A percentile compares a stretch with the other conserved stretches of the same genome.
phyloP scores from a whole-genome alignment of 2,329 filamentous ascomycete genomes.

The Mycosphaerella sp. region DNA sequence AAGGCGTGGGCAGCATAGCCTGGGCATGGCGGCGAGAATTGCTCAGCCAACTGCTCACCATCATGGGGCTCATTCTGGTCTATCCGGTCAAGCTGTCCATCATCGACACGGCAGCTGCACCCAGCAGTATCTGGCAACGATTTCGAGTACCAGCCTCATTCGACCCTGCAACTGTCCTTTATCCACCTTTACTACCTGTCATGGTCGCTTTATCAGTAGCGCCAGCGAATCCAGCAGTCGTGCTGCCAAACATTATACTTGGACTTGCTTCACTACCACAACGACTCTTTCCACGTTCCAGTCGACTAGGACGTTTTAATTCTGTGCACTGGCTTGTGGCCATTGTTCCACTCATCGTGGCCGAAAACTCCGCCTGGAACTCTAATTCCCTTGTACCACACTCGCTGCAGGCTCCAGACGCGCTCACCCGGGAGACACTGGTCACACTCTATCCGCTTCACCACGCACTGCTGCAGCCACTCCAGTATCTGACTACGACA shows the following conservation, averaged over 20 bases:
- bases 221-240: conserved; percentile 51
- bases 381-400: conserved; percentile 25
- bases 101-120: conserved; percentile 29
- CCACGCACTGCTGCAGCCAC: conserved; percentile 63
- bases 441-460: conserved; percentile 75
- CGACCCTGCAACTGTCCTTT: conserved; percentile 85
- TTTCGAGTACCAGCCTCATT: conserved; percentile 67
- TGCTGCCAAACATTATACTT: conserved; percentile 78
- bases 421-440: conserved; percentile 50
- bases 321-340: conserved; percentile 74
- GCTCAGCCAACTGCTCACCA: conserved; percentile 34
- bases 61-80: conserved; percentile 27
- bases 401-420: conserved; percentile 16
- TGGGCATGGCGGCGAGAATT: conserved; percentile 36
- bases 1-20: conserved; percentile 27
- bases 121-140: conserved; percentile 38
- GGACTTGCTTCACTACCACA: conserved; percentile 70
- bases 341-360: conserved; percentile 58
- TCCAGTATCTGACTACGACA: conserved; percentile 79
- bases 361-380: conserved; percentile 40
- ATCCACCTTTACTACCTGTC: conserved; percentile 70
- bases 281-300: conserved; percentile 61
- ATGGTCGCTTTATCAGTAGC: conserved; percentile 71
- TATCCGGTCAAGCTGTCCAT: conserved; percentile 35
- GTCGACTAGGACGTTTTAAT: conserved; percentile 53